Evolutionary conservation across 2,329 filamentous ascomycete genomes (phyloP).

Genomic region (Diatrype stigma): DNA sequence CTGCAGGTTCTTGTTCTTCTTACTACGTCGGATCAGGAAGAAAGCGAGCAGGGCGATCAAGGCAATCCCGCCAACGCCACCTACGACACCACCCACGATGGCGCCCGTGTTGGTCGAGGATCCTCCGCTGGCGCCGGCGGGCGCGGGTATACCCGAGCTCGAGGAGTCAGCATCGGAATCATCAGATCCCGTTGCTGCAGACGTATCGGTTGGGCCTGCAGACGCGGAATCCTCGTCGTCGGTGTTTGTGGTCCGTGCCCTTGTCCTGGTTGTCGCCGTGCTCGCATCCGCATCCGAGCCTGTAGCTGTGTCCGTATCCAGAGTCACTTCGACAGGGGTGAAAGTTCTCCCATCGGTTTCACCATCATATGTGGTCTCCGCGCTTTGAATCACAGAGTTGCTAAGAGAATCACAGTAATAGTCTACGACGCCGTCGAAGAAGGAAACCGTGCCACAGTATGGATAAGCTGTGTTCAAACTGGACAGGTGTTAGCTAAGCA

Average conservation of each 20-base stretch:
- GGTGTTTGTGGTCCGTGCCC: conserved; percentile 4
- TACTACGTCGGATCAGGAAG: conserved; percentile 36
- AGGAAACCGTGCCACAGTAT: conserved; percentile 44
- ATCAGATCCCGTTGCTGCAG: background rate
- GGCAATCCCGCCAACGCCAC: conserved; percentile 38
- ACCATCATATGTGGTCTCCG: conserved; percentile 38
- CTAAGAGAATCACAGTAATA: conserved; percentile 38
- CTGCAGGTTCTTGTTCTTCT: conserved; percentile 21
- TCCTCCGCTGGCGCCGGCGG: conserved; percentile 16
- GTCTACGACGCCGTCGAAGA: conserved; percentile 36
- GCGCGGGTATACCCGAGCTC: conserved; percentile 4
- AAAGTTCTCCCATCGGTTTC: conserved; percentile 30
- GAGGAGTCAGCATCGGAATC: background rate
- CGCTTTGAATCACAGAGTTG: conserved; percentile 30
- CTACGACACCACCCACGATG: conserved; percentile 44
- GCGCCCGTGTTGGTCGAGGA: conserved; percentile 32
- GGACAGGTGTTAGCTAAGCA: conserved; percentile 11
- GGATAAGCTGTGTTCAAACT: conserved; percentile 33
- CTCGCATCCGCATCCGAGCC: background rate
- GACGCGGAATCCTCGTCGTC: background rate
- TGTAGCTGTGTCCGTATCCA: conserved; percentile 5
- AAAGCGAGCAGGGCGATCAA: conserved; percentile 37
- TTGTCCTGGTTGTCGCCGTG: conserved; percentile 1
- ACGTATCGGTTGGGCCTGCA: background rate
- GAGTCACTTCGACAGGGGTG: conserved; percentile 14